phyloP scores from a whole-genome alignment of 805 yeast species.

The Metschnikowia lunata region DNA sequence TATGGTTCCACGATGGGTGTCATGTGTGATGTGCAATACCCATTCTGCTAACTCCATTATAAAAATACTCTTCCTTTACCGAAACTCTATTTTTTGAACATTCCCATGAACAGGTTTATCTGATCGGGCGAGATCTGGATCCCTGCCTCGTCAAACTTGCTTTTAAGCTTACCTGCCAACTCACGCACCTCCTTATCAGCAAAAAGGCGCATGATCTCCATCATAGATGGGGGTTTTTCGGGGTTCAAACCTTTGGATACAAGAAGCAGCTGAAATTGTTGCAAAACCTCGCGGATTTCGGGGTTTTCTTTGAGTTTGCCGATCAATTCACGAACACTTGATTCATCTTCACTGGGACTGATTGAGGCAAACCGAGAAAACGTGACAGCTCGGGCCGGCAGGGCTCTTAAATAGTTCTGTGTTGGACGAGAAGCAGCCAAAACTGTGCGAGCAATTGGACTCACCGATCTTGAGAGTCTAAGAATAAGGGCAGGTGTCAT shows the following conservation, averaged over 20 bases:
- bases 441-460: not conserved
- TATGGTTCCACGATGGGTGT: too few relatives aligned
- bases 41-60: too few relatives aligned
- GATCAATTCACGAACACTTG: slow-evolving; percentile 17
- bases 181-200: slow-evolving; percentile 34
- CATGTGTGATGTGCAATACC: too few relatives aligned
- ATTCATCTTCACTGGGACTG: slow-evolving; percentile 7
- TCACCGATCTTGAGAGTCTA: slow-evolving; percentile 4
- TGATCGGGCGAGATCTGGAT: slow-evolving; percentile 31
- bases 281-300: slow-evolving; percentile 26
- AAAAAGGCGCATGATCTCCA: slow-evolving; percentile 34
- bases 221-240: slow-evolving; percentile 31
- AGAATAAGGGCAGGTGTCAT: slow-evolving; percentile 8
- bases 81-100: slow-evolving; percentile 13
- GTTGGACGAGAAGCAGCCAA: not conserved
- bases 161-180: slow-evolving; percentile 25
- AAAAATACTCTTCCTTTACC: not conserved
- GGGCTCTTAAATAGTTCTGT: not conserved
- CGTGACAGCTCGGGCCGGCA: not conserved
- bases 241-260: slow-evolving; percentile 30
- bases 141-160: slow-evolving; percentile 29
- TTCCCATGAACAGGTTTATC: slow-evolving; percentile 26
- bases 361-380: slow-evolving; percentile 11
- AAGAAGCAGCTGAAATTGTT: slow-evolving; percentile 29
- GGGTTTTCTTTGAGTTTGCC: slow-evolving; percentile 23